A percentile compares a stretch with the other conserved stretches of the same genome.
phyloP scores from a whole-genome alignment of 2,329 filamentous ascomycete genomes.

The Lecanicillium sp. region DNA sequence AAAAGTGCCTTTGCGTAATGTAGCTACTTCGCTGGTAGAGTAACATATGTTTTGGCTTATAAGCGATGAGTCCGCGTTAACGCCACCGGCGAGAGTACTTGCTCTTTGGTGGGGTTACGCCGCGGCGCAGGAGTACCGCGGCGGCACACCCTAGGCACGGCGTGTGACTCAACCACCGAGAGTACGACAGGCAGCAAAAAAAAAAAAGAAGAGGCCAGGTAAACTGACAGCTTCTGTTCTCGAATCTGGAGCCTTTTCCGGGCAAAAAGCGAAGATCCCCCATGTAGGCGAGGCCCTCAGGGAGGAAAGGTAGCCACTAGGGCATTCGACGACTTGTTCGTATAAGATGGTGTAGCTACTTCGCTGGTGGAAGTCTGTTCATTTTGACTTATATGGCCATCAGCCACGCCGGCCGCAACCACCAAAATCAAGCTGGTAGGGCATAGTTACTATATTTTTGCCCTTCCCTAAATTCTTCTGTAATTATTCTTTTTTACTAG shows the following conservation, averaged over 20 bases:
- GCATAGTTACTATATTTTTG: background rate
- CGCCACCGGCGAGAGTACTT: no score
- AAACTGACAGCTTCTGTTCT: background rate
- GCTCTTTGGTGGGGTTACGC: no score
- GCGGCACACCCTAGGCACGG: background rate
- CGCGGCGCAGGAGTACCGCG: background rate
- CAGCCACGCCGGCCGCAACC: background rate
- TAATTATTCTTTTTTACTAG: no score
- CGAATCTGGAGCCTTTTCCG: background rate
- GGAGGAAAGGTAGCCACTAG: background rate
- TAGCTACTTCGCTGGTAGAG: background rate
- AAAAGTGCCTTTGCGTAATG: background rate
- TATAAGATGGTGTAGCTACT: conserved; percentile 5
- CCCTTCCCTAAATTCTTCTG: background rate
- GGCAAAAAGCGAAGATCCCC: conserved; percentile 10
- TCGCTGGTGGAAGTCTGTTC: background rate
- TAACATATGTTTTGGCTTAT: background rate
- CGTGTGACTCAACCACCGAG: background rate
- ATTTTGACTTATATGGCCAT: conserved; percentile 2
- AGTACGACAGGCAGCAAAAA: background rate
- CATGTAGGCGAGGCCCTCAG: background rate
- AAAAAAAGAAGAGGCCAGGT: background rate
- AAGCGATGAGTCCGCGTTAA: no score
- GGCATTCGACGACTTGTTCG: background rate
- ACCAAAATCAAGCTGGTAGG: background rate